These are phyloP conservation scores for Calocybe gangraenosa DNA, from an alignment of 768 basidiomycete genomes.

Conservation along the genomic window DNA sequence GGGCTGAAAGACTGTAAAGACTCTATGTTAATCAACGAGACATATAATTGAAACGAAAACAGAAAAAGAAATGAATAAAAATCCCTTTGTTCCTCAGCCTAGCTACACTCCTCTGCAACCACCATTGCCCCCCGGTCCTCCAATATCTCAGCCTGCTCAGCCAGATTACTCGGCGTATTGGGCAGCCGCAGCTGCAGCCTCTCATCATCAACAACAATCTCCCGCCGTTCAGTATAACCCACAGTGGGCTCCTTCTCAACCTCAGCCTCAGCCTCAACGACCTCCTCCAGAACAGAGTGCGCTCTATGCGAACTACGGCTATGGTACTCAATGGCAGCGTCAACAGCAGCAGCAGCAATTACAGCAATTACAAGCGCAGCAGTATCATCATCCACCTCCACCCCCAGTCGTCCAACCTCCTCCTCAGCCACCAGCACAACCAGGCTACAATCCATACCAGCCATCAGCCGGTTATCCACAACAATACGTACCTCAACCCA, in stretches of 20 bases:
- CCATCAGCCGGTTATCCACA: conserved; percentile 55
- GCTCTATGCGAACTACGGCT: conserved; percentile 89
- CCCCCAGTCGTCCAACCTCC: conserved; percentile 49
- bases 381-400: conserved; percentile 50
- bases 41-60: too few relatives aligned
- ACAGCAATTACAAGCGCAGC: conserved; percentile 46
- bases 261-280: conserved; percentile 34
- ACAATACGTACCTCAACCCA: conserved; percentile 63
- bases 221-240: conserved; percentile 50
- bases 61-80: conserved; percentile 66
- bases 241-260: conserved; percentile 64
- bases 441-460: conserved; percentile 75
- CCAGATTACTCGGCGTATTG: conserved; percentile 80
- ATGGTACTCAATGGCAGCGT: conserved; percentile 76
- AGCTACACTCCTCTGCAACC: conserved; percentile 69
- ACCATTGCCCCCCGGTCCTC: conserved; percentile 76
- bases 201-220: conserved; percentile 44
- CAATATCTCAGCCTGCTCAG: conserved; percentile 61
- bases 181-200: conserved; percentile 50
- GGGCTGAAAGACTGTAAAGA: conserved; percentile 3
- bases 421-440: conserved; percentile 52
- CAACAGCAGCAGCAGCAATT: conserved; percentile 47
- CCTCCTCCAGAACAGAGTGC: conserved; percentile 78
- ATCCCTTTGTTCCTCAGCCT: conserved; percentile 72
- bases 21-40: conserved; percentile 15